A percentile compares a stretch with the other conserved stretches of the same genome.
These are phyloP conservation scores for Selaginella moellendorffii DNA, from an alignment of 75 land plant genomes.

Conservation along the genomic window DNA sequence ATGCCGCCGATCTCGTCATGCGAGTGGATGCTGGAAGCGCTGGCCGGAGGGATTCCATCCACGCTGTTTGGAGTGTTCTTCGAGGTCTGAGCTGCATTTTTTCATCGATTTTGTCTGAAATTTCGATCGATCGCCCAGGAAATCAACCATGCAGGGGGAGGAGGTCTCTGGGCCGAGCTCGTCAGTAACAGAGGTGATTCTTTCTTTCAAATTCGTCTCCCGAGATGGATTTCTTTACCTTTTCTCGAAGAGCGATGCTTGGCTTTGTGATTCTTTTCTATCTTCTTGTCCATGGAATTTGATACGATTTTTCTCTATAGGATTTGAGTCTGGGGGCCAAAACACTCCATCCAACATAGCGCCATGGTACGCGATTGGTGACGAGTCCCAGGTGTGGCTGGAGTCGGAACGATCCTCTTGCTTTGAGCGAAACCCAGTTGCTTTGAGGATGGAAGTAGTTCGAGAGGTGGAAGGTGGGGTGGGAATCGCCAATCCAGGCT, in stretches of 20 bases:
- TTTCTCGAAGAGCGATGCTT: no score
- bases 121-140: constrained; percentile 33
- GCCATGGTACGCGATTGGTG: constrained; percentile 75
- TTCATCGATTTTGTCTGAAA: background rate
- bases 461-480: constrained; percentile 45
- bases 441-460: constrained; percentile 57
- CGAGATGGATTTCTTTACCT: no score
- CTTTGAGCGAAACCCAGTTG: constrained; percentile 62
- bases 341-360: constrained; percentile 72
- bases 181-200: constrained; percentile 73
- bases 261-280: no score
- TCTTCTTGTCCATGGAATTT: no score
- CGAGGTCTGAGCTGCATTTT: constrained; percentile 40
- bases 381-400: constrained; percentile 33
- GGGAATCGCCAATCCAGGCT: constrained; percentile 86
- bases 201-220: background rate
- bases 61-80: constrained; percentile 81
- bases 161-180: constrained; percentile 98
- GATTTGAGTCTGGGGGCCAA: constrained; percentile 93
- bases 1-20: constrained; percentile 14
- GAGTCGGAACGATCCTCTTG: constrained; percentile 58
- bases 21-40: constrained; percentile 32
- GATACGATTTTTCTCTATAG: constrained; percentile 18
- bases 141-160: constrained; percentile 95
- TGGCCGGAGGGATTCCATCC: constrained; percentile 33